Conservation (phyloP, 2,329 filamentous ascomycete species). For the Cordyceps javanica region DNA sequence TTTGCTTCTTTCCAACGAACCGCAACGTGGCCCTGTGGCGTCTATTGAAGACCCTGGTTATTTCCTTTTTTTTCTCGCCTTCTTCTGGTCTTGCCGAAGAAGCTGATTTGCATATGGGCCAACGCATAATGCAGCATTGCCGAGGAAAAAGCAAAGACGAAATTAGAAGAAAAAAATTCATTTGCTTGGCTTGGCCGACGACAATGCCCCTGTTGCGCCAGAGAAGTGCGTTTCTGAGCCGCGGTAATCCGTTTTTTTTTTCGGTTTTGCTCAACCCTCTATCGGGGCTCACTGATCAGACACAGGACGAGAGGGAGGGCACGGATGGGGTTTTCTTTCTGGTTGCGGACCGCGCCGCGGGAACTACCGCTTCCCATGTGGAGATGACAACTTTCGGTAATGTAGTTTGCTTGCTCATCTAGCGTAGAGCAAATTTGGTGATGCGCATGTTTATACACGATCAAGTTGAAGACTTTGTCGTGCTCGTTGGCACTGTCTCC, state of each 20-base stretch:
- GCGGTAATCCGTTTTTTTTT: neutral
- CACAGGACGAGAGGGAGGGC: slow-evolving; percentile 3
- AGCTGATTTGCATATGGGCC: neutral
- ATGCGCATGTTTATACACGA: too few species aligned
- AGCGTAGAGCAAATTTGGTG: too few species aligned
- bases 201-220: too few species aligned
- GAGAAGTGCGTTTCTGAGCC: too few species aligned
- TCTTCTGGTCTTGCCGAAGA: neutral
- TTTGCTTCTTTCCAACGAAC: neutral
- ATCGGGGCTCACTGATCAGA: neutral
- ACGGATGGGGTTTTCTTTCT: slow-evolving; percentile 4
- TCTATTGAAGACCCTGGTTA: neutral
- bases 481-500: too few species aligned
- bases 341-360: neutral
- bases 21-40: neutral
- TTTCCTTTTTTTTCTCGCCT: too few species aligned
- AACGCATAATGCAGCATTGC: too few species aligned
- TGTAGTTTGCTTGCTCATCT: neutral
- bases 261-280: neutral
- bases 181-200: too few species aligned
- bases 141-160: neutral
- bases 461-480: too few species aligned
- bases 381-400: neutral
- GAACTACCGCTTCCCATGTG: slow-evolving; percentile 7
- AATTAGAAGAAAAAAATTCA: too few species aligned